phyloP scores from a whole-genome alignment of 2,329 filamentous ascomycete genomes.

The Calycina marina region DNA sequence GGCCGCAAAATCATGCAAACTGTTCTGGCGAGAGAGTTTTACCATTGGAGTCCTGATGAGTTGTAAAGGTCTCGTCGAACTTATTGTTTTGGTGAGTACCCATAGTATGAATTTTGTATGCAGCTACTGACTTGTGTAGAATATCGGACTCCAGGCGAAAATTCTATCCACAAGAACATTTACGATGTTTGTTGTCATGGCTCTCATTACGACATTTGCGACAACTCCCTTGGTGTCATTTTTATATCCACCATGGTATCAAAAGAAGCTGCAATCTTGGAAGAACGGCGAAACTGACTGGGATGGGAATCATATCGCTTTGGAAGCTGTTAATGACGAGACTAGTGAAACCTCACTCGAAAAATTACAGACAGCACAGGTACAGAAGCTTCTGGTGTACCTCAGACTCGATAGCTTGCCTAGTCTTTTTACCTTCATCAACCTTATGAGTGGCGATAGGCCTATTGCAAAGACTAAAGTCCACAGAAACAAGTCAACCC shows the following conservation, averaged over 20 bases:
- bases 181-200: conserved; percentile 93
- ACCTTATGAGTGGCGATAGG: conserved; percentile 50
- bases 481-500: conserved; percentile 22
- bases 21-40: conserved; percentile 83
- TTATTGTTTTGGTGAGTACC: conserved; percentile 74
- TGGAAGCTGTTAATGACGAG: conserved; percentile 24
- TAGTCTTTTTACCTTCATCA: conserved; percentile 68
- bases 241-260: conserved; percentile 67
- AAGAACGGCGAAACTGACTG: conserved; percentile 83
- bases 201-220: conserved; percentile 68
- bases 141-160: conserved; percentile 69
- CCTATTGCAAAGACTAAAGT: conserved; percentile 19
- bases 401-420: conserved; percentile 76
- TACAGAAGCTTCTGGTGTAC: conserved; percentile 62
- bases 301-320: conserved; percentile 42
- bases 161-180: conserved; percentile 73
- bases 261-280: conserved; percentile 58
- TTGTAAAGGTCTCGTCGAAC: conserved; percentile 86
- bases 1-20: conserved; percentile 58
- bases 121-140: conserved; percentile 27
- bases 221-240: conserved; percentile 63
- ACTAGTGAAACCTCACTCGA: conserved; percentile 25
- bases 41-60: conserved; percentile 87
- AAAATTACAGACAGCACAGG: conserved; percentile 33
- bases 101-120: neutral